phyloP scores from a whole-genome alignment of 2,329 filamentous ascomycete species.

The Fusarium equiseti region DNA sequence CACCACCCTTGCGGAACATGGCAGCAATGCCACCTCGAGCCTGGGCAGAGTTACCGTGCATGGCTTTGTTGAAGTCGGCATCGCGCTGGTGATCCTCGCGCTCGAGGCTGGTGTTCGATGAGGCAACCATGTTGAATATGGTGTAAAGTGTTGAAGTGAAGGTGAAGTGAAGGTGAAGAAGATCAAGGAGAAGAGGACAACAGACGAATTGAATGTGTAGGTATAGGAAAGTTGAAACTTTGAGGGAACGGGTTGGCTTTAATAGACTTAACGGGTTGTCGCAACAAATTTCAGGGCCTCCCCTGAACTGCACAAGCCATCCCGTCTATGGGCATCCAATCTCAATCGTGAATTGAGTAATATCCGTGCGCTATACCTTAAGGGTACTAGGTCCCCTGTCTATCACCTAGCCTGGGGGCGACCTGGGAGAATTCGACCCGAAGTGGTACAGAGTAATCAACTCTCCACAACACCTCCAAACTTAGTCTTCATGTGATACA shows the following conservation, averaged over 20 bases:
- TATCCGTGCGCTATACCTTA: slow-evolving; percentile 38
- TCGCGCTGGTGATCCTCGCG: slow-evolving; percentile 85
- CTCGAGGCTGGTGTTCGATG: slow-evolving; percentile 70
- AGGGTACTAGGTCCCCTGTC: slow-evolving; percentile 24
- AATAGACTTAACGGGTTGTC: slow-evolving; percentile 43
- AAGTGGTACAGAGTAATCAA: slow-evolving; percentile 3
- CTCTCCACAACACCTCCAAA: slow-evolving; percentile 16
- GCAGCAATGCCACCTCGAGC: slow-evolving; percentile 80
- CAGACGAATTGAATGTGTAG: slow-evolving; percentile 26
- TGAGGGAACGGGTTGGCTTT: slow-evolving; percentile 44
- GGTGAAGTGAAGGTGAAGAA: slow-evolving; percentile 8
- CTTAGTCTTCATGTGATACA: slow-evolving; percentile 10
- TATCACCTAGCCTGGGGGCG: slow-evolving; percentile 35
- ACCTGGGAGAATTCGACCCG: slow-evolving; percentile 16
- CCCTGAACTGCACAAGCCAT: slow-evolving; percentile 46
- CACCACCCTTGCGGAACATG: slow-evolving; percentile 83
- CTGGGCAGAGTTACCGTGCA: slow-evolving; percentile 80
- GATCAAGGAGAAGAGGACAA: slow-evolving; percentile 16
- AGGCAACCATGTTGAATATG: slow-evolving; percentile 59
- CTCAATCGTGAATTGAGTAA: slow-evolving; percentile 45
- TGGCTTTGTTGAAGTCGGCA: slow-evolving; percentile 89
- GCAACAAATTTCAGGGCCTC: slow-evolving; percentile 49
- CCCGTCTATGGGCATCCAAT: slow-evolving; percentile 43
- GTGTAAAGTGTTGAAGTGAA: slow-evolving; percentile 26
- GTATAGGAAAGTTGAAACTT: slow-evolving; percentile 23